These are phyloP conservation scores for Kurtzmaniella quercitrusa DNA, from an alignment of 1,139 yeast species.

Conservation along the genomic window DNA sequence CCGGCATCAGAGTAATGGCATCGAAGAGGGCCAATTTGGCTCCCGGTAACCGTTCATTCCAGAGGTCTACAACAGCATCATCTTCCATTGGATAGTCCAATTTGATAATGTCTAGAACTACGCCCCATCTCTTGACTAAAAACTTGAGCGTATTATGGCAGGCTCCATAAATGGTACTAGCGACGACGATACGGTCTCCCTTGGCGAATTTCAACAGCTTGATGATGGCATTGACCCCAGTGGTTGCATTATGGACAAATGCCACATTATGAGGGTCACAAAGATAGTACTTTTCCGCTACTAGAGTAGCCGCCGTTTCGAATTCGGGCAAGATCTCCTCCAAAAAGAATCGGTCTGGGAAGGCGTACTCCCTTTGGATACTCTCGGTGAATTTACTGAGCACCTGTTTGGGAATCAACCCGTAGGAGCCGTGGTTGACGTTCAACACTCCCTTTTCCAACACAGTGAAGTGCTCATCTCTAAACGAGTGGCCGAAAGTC, in stretches of 20 bases:
- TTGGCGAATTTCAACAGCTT: constrained; percentile 48
- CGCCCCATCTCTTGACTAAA: constrained; percentile 36
- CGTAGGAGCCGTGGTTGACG: constrained; percentile 56
- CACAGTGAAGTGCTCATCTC: constrained; percentile 39
- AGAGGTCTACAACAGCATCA: constrained; percentile 40
- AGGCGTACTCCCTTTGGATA: constrained; percentile 23
- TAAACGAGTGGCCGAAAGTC: constrained; percentile 48
- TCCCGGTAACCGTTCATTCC: constrained; percentile 17
- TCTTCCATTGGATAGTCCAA: constrained; percentile 49
- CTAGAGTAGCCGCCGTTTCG: constrained; percentile 22
- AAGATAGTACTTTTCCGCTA: constrained; percentile 33
- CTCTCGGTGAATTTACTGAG: constrained; percentile 21
- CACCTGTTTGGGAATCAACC: constrained; percentile 42
- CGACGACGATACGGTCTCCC: constrained; percentile 53
- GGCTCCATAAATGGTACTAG: constrained; percentile 55
- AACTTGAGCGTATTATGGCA: constrained; percentile 52
- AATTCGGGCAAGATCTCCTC: constrained; percentile 20
- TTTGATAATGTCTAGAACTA: constrained; percentile 42
- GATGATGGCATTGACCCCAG: constrained; percentile 56
- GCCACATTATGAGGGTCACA: constrained; percentile 44
- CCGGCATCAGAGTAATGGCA: constrained; percentile 62
- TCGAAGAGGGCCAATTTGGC: constrained; percentile 54
- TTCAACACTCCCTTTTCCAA: constrained; percentile 33
- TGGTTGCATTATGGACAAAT: constrained; percentile 55
- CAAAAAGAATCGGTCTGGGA: constrained; percentile 40